Percentiles rank a stretch among this genome's conserved stretches.
Conservation (phyloP, 2,329 filamentous ascomycete species). For the Botrytis pseudocinerea region DNA sequence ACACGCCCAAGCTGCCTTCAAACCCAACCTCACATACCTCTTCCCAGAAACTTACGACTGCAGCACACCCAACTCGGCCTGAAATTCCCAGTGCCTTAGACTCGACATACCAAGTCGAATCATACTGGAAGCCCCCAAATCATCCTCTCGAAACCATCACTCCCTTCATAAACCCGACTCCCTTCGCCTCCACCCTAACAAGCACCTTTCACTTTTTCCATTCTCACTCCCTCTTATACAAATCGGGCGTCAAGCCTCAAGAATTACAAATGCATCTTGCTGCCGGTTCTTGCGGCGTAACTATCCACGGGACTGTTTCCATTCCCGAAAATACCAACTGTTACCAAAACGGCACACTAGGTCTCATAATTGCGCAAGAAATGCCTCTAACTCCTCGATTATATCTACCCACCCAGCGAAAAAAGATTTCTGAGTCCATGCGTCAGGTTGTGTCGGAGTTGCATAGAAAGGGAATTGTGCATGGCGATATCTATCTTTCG, state of each 20-base stretch:
- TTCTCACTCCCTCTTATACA: background rate
- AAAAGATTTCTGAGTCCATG: background rate
- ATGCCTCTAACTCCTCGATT: background rate
- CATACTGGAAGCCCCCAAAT: background rate
- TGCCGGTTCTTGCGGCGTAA: background rate
- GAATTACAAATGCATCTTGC: background rate
- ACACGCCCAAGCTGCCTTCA: background rate
- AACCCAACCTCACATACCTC: too few species aligned
- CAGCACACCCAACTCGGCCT: background rate
- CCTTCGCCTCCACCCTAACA: background rate
- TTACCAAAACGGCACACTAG: background rate
- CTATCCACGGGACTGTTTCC: background rate
- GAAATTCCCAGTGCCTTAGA: background rate
- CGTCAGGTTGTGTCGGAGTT: background rate
- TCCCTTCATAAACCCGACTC: slow-evolving; percentile 3
- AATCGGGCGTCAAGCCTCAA: background rate
- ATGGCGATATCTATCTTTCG: background rate
- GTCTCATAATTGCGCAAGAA: slow-evolving; percentile 1
- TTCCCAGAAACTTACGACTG: background rate
- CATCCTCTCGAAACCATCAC: slow-evolving; percentile 9
- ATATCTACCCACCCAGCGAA: background rate
- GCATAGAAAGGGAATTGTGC: background rate
- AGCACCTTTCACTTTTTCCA: background rate
- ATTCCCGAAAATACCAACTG: background rate
- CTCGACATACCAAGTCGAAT: background rate